phyloP scores from a whole-genome alignment of 2,329 filamentous ascomycete species.

The Myotisia sp. region DNA sequence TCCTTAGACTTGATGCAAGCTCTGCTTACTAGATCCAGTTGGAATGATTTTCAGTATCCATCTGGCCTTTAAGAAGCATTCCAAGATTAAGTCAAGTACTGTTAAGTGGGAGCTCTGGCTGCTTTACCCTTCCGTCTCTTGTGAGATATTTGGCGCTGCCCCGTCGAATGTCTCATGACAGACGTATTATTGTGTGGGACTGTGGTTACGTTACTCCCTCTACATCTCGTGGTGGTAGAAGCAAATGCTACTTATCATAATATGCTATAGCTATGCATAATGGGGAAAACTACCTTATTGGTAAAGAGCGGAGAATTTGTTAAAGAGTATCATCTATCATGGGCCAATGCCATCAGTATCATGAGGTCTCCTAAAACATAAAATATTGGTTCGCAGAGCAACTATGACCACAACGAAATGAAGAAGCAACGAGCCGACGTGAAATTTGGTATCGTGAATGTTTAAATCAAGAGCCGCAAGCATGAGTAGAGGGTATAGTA shows the following conservation, averaged over 20 bases:
- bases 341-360: not conserved
- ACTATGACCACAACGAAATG: constrained; percentile 35
- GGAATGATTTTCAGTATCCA: not conserved
- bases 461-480: constrained; percentile 53
- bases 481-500: constrained; percentile 53
- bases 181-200: constrained; percentile 8
- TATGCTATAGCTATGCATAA: no score
- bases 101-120: constrained; percentile 13
- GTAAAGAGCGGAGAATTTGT: no score
- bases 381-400: constrained; percentile 21
- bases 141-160: no score
- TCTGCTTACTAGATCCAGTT: no score
- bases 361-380: not conserved
- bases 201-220: constrained; percentile 18
- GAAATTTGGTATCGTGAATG: constrained; percentile 22
- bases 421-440: constrained; percentile 29
- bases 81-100: constrained; percentile 13
- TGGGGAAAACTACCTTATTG: no score
- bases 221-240: no score
- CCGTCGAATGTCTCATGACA: not conserved
- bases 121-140: constrained; percentile 7
- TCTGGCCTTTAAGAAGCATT: constrained; percentile 4
- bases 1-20: no score
- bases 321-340: not conserved
- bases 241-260: no score